A percentile compares a stretch with the other conserved stretches of the same genome.
These are phyloP conservation scores for Quercus engelmannii DNA, from an alignment of 306 rosid species.

Conservation along the genomic window DNA sequence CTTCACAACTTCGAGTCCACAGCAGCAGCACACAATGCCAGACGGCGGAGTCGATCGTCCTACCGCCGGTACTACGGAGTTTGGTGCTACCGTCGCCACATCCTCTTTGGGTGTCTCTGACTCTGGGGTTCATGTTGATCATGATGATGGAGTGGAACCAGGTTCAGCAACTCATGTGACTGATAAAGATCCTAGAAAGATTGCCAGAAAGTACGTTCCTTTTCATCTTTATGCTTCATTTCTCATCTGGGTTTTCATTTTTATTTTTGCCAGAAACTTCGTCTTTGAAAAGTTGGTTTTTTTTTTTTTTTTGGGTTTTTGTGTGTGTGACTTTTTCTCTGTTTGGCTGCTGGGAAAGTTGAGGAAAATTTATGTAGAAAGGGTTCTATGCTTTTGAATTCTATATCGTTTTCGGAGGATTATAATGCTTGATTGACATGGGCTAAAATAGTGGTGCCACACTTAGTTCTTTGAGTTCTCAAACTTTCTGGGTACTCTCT, in stretches of 20 bases:
- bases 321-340: background rate
- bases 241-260: background rate
- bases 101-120: slow-evolving; percentile 15
- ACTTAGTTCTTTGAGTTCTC: background rate
- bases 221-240: background rate
- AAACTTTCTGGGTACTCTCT: background rate
- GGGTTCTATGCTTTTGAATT: background rate
- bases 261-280: background rate
- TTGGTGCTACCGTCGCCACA: background rate
- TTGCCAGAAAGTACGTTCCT: slow-evolving; percentile 58
- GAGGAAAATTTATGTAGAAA: background rate
- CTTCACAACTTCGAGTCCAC: too few relatives aligned
- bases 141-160: slow-evolving; percentile 19
- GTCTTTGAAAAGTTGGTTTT: background rate
- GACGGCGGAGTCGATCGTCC: slow-evolving; percentile 20
- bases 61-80: background rate
- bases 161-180: slow-evolving; percentile 1
- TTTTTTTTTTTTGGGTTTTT: slow-evolving; percentile 5
- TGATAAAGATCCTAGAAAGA: slow-evolving; percentile 58
- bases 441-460: background rate
- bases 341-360: slow-evolving; percentile 14
- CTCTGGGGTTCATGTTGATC: slow-evolving; percentile 13
- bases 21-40: slow-evolving; percentile 18
- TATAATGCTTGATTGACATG: background rate
- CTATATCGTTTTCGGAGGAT: background rate